Conservation (phyloP, 768 basidiomycete species). For the Mycena crocata region DNA sequence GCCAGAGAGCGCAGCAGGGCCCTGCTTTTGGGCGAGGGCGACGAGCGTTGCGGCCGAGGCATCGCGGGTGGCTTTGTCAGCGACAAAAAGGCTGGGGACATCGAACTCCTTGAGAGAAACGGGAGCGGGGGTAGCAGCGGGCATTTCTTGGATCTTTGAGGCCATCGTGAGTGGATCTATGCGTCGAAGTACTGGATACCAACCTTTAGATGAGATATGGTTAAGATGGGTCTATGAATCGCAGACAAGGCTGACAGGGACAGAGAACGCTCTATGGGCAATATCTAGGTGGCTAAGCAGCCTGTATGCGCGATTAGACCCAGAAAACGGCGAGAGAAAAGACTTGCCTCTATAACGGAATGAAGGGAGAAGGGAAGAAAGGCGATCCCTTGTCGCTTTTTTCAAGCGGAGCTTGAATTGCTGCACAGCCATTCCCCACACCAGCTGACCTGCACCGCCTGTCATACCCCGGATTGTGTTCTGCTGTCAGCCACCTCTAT, state of each 20-base stretch:
- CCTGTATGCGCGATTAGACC: conserved; percentile 40
- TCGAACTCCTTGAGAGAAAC: conserved; percentile 72
- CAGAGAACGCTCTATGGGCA: conserved; percentile 73
- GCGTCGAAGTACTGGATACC: conserved; percentile 32
- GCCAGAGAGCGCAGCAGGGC: conserved; percentile 80
- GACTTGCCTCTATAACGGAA: conserved; percentile 26
- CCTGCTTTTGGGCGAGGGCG: conserved; percentile 84
- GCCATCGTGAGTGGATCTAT: conserved; percentile 32
- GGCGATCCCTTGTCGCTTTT: conserved; percentile 14
- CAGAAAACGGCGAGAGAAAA: neutral
- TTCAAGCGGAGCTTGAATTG: conserved; percentile 22
- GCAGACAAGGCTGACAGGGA: conserved; percentile 66
- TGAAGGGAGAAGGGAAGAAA: conserved; percentile 30
- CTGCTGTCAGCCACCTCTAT: no score
- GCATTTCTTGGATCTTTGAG: conserved; percentile 75
- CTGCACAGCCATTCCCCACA: conserved; percentile 4
- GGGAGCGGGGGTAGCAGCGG: conserved; percentile 72
- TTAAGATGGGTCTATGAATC: conserved; percentile 52
- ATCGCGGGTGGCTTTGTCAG: conserved; percentile 87
- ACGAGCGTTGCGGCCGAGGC: conserved; percentile 77
- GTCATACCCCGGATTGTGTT: conserved; percentile 25
- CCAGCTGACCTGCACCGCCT: neutral
- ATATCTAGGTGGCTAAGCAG: conserved; percentile 55
- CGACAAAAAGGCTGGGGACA: conserved; percentile 79
- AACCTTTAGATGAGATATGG: conserved; percentile 57